Evolutionary conservation across 768 basidiomycete genomes (phyloP), one percentile per base, ranked within the genome.

Genomic region (Lyophyllum atratum): DNA sequence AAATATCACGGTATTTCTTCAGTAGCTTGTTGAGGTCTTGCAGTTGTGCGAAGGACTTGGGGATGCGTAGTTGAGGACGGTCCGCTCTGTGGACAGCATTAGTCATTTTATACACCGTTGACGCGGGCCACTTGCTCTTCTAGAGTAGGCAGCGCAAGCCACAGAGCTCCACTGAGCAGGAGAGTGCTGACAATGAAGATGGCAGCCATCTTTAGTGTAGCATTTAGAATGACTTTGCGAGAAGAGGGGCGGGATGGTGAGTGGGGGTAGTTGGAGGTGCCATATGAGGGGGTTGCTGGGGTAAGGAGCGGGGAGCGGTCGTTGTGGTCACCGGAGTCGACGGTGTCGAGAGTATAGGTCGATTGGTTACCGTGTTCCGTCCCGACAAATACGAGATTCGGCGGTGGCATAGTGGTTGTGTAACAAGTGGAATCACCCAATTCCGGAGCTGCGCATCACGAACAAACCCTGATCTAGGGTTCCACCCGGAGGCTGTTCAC

Each of bases 1-100:
- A 92, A 60, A 92, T 89, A 56, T 90, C 85, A 47, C 93, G 83
- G 74, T 98, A 98, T 69, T 96, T 96, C 80, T 93, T 94, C 37
- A 95, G 77, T 6, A 95, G 85, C 21, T 70, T 76, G 68, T 98
- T 97, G 50, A 98, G 81, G 7, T 84, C 86, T 67, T 98, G 87
- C 11, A 98, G 80, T 69, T 98, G 86, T 19, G 79, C 81, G 63
- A 98, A 98, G 3, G 89, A 91, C 69, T 89, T 92, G 12, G 96
- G 96, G 51, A 98, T 83, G 64, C 85, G 87, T 24, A 98, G 79
- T 26, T 81, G 68, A 0, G 84, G 85, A 34, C 87, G 84, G 76
- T 98, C 94, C 49, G 78, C 84, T 39, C 92, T 93, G 66, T 46
- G 54, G 19, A 40, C 55, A 40, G 54, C 44, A 54, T 61, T 52